Conservation (phyloP, 768 basidiomycete genomes). For the Boletus sensibilis region DNA sequence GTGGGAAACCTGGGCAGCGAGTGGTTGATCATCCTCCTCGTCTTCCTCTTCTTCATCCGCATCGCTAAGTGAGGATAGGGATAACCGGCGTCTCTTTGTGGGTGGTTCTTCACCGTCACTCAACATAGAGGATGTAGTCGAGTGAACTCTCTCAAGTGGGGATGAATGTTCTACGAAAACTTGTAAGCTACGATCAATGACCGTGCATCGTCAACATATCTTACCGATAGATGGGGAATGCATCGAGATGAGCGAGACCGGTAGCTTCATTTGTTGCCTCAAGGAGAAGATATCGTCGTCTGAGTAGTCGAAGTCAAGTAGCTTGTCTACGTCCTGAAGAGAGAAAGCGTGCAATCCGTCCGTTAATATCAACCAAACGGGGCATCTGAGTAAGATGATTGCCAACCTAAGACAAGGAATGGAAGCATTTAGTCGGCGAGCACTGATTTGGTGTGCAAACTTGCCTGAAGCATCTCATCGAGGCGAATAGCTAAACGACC, state of each 20-base stretch:
- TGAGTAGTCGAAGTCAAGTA: slow-evolving; percentile 77
- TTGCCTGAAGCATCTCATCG: slow-evolving; percentile 79
- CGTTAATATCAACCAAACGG: slow-evolving; percentile 17
- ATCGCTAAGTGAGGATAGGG: slow-evolving; percentile 55
- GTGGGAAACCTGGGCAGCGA: slow-evolving; percentile 47
- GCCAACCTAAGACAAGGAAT: slow-evolving; percentile 23
- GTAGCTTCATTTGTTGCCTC: slow-evolving; percentile 65
- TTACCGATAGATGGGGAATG: slow-evolving; percentile 54
- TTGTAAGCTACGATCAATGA: slow-evolving; percentile 1
- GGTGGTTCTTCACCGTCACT: slow-evolving; percentile 47
- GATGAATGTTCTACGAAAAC: slow-evolving; percentile 26
- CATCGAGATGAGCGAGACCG: slow-evolving; percentile 50
- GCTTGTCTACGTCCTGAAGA: slow-evolving; percentile 66
- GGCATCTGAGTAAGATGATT: slow-evolving; percentile 12
- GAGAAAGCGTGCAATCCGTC: slow-evolving; percentile 4
- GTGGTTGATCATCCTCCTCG: slow-evolving; percentile 59
- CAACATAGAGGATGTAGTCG: slow-evolving; percentile 43
- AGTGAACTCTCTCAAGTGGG: slow-evolving; percentile 16
- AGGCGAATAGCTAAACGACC: slow-evolving; percentile 73
- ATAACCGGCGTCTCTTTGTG: slow-evolving; percentile 52
- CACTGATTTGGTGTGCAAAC: slow-evolving; percentile 3
- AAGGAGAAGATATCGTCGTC: slow-evolving; percentile 69
- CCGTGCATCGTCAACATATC: slow-evolving; percentile 10
- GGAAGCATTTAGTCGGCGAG: slow-evolving; percentile 14
- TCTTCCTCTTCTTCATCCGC: slow-evolving; percentile 44